phyloP scores from a whole-genome alignment of 768 basidiomycete genomes.

The Mycena galericulata region DNA sequence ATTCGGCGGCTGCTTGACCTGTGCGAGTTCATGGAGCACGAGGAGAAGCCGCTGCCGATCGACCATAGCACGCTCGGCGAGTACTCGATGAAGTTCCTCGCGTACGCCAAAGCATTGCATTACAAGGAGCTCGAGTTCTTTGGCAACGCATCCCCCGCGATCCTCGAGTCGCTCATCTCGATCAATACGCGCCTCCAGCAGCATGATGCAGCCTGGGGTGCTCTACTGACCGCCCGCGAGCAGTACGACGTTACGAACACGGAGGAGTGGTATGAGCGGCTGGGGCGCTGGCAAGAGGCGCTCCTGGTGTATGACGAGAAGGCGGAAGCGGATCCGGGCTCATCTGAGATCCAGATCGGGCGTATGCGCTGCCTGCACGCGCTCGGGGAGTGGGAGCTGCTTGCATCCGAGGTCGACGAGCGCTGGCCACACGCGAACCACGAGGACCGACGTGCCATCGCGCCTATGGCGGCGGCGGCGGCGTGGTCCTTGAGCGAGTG shows the following conservation, averaged over 20 bases:
- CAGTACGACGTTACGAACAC: slow-evolving; percentile 93
- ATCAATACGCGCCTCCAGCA: slow-evolving; percentile 98
- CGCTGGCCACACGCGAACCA: slow-evolving; percentile 87
- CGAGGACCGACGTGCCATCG: slow-evolving; percentile 91
- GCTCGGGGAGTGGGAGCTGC: slow-evolving; percentile 96
- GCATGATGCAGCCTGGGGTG: slow-evolving; percentile 98
- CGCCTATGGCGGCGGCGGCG: slow-evolving; percentile 96
- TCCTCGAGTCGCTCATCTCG: slow-evolving; percentile 94
- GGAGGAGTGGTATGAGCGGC: slow-evolving; percentile 98
- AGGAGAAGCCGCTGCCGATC: slow-evolving; percentile 95
- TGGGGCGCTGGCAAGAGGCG: slow-evolving; percentile 97
- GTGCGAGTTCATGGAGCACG: slow-evolving; percentile 99
- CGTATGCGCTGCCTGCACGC: slow-evolving; percentile 98
- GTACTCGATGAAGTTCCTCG: slow-evolving; percentile 93
- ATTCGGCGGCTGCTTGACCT: slow-evolving; percentile 93
- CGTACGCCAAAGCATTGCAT: slow-evolving; percentile 97
- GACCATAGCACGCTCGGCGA: slow-evolving; percentile 94
- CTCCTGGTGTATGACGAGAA: slow-evolving; percentile 87
- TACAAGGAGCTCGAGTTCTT: slow-evolving; percentile 99
- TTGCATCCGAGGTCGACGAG: slow-evolving; percentile 88
- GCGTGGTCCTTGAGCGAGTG: slow-evolving; percentile 98
- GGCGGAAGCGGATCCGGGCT: slow-evolving; percentile 76
- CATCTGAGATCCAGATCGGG: slow-evolving; percentile 86
- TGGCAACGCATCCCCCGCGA: slow-evolving; percentile 88
- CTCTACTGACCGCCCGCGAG: slow-evolving; percentile 88